Percentiles rank a stretch among this genome's conserved stretches.
Conservation (phyloP, 163 green algal species). For the Botryococcus braunii region DNA sequence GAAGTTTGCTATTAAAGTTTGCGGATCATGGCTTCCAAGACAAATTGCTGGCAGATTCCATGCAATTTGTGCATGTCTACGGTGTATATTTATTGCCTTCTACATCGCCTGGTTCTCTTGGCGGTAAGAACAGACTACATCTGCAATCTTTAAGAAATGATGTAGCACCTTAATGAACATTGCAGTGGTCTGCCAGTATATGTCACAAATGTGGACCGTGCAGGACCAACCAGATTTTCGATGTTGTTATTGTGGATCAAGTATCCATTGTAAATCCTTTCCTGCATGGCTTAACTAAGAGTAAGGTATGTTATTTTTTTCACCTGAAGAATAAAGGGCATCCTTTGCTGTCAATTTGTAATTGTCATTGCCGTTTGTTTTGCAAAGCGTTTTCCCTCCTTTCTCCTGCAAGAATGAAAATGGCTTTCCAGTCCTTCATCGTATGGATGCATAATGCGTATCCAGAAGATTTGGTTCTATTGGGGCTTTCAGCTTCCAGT, state of each 20-base stretch:
- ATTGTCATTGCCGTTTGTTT: background rate
- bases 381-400: no score
- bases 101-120: slow-evolving; percentile 50
- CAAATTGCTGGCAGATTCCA: slow-evolving; percentile 48
- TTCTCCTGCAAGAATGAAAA: no score
- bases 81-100: slow-evolving; percentile 67
- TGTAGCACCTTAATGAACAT: background rate
- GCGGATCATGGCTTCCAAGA: slow-evolving; percentile 82
- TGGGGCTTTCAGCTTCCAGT: no score
- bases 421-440: no score
- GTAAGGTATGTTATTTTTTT: slow-evolving; percentile 13
- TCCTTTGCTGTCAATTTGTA: background rate
- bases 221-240: slow-evolving; percentile 31
- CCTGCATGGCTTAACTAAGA: slow-evolving; percentile 33
- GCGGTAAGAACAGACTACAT: slow-evolving; percentile 1
- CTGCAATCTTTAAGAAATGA: background rate
- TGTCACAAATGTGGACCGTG: background rate
- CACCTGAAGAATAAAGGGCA: background rate
- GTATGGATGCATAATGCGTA: no score
- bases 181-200: background rate
- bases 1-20: slow-evolving; percentile 64
- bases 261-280: slow-evolving; percentile 73
- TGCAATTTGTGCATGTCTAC: slow-evolving; percentile 79
- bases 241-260: slow-evolving; percentile 74
- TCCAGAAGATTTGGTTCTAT: no score